Base-by-base conservation (phyloP, 805 yeast genomes). In the Starmerella apis region DNA sequence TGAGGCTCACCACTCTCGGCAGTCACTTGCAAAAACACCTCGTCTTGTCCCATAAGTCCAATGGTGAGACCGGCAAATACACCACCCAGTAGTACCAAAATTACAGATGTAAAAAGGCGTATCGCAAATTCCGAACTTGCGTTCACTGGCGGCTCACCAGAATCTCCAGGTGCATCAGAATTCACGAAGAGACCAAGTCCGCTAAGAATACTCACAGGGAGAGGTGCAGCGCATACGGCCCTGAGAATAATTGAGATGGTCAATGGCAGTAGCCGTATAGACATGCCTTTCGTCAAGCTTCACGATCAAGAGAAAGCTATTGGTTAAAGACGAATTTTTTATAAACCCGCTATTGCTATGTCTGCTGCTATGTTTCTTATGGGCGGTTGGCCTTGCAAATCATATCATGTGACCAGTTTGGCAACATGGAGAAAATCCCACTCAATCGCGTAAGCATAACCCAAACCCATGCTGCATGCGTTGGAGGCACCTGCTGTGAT, bases 31-130 rank as follows among this genome's bases (percentile, higher is more conserved):
- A 90, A 72, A 61, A 88, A 86, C 22, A 90, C 90, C 66, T 90
- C 97, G 65, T 90, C 97, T 66, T 90, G 97, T 58, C 97, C 97
- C 98, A 90, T 90, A 10, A 90, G 74, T 2, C 92, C 97, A 44
- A 90, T 71, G n/a, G 98, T 92, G 38, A 90, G 72, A 10, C 71
- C 71, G 9, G 71, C 70, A 51, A 67, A 67, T 4, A 65, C 66
- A 28, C 71, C 71, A 20, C 71, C 71, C 2, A 67, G 59, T 22
- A 67, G 54, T 4, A 67, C 71, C 11, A 67, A 61, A 5, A 59
- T 25, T 1, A 52, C 63, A 18, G 67, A 64, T 11, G 71, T 49
- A 4, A 38, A 14, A 3, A 52, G 50, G 14, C 59, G 48, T 24
- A 51, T 16, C 35, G 47, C 14, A 19, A 53, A 46, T 33, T 33